Evolutionary conservation across 2,329 filamentous ascomycete genomes (phyloP), one percentile per base, ranked within the genome.

Genomic region (Endothia cerciana): DNA sequence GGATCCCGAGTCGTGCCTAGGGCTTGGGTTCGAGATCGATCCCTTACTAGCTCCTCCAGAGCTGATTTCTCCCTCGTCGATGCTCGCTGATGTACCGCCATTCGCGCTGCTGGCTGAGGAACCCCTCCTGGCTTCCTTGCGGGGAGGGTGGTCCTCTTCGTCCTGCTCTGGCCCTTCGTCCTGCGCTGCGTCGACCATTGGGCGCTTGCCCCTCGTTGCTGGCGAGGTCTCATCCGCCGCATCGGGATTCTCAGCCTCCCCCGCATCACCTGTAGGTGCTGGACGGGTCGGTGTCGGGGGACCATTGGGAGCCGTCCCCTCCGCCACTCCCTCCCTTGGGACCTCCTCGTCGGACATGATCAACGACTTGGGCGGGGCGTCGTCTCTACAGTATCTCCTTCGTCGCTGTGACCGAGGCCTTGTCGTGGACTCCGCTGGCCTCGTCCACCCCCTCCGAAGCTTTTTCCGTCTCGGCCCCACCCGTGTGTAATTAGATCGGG

Each of bases 81-180:
- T 41, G 28, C 62, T 4, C 41, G 56, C 36, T 38, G 62, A n/a
- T 11, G 28, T 36, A 30, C 25, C 25, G 6, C n/a, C 45, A 22
- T 64, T 15, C 36, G 22, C 22, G 33, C 25, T 55, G 36, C 49
- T 41, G 41, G 10, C 22, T 13, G 63, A 28, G 40, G 51, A 41
- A 10, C 55, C 33, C 5, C 57, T 65, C 25, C 64, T 60, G 28
- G 64, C 57, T 57, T 64, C 66, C 57, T 68, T 68, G 22, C 66
- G 66, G 43, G 66, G 66, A 13, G 60, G 65, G 36, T 53, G 43
- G 13, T 62, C 38, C 17, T 62, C 62, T 40, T n/a, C 58, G 15
- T 25, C n/a, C n/a, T 47, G 51, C 25, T 65, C 57, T 30, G 6
- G 40, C 5, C 28, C 28, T n/a, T 36, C 62, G 41, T 58, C 41